phyloP scores from a whole-genome alignment of 2,329 filamentous ascomycete genomes.

The Byssochlamys sp. region DNA sequence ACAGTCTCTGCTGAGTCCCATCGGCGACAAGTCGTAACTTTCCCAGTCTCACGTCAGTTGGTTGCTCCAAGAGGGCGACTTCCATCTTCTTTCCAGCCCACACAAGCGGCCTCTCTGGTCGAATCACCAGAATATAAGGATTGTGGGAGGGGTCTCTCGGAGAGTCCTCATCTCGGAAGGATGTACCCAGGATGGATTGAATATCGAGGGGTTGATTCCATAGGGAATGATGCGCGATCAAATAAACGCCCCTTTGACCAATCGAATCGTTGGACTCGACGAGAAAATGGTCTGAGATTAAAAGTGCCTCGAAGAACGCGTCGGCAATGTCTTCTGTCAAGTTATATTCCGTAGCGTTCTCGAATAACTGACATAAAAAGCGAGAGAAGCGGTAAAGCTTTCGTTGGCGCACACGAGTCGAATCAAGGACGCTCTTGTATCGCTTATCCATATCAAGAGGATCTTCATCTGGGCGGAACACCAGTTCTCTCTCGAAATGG shows the following conservation, averaged over 20 bases:
- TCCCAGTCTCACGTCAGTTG: constrained; percentile 74
- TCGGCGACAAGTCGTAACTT: constrained; percentile 81
- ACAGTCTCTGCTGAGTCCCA: constrained; percentile 67
- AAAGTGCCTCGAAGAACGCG: constrained; percentile 69
- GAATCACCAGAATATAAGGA: constrained; percentile 75
- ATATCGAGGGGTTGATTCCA: constrained; percentile 69
- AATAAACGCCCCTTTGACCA: constrained; percentile 65
- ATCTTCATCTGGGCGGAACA: constrained; percentile 72
- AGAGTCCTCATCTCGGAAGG: constrained; percentile 58
- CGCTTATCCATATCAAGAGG: constrained; percentile 86
- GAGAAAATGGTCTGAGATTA: constrained; percentile 76
- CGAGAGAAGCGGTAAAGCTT: constrained; percentile 93
- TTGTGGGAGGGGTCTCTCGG: constrained; percentile 62
- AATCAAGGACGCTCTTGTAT: constrained; percentile 91
- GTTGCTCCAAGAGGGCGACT: constrained; percentile 63
- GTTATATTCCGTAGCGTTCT: constrained; percentile 92
- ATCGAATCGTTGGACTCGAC: constrained; percentile 59
- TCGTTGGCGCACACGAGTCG: constrained; percentile 86
- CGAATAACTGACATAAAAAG: constrained; percentile 83
- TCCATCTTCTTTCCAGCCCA: constrained; percentile 74
- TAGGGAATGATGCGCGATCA: constrained; percentile 75
- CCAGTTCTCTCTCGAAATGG: constrained; percentile 85
- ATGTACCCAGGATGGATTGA: constrained; percentile 72
- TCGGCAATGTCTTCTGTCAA: constrained; percentile 62
- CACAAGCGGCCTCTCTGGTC: constrained; percentile 64